Evolutionary conservation across 2,329 filamentous ascomycete species (phyloP).

Genomic region (Stachybotrys echinatus): DNA sequence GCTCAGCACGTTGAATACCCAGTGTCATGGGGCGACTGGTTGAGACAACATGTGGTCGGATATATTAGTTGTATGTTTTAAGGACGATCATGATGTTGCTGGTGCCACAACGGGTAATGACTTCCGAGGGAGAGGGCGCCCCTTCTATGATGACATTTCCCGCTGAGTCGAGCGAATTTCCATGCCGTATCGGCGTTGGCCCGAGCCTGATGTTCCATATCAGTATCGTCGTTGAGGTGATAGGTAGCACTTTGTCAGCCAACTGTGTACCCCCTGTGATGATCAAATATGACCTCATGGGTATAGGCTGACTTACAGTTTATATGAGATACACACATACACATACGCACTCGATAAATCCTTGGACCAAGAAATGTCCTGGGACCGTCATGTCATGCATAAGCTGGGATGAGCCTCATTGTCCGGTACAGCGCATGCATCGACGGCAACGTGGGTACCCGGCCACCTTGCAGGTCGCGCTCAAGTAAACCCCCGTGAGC

Average conservation of each 20-base stretch:
- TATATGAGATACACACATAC: too few species aligned
- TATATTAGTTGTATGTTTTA: not conserved
- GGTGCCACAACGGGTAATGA: not conserved
- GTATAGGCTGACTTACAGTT: too few species aligned
- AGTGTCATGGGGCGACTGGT: not conserved
- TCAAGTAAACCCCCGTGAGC: too few species aligned
- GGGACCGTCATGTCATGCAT: not conserved
- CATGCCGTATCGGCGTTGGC: not conserved
- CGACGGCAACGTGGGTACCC: not conserved
- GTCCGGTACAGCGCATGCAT: not conserved
- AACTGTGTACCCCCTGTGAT: too few species aligned
- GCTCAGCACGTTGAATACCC: not conserved
- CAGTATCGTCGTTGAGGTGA: too few species aligned
- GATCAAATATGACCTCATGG: too few species aligned
- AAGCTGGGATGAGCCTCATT: not conserved
- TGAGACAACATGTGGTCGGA: not conserved
- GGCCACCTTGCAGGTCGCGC: not conserved
- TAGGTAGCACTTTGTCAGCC: too few species aligned
- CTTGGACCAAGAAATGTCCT: too few species aligned
- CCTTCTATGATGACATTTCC: not conserved
- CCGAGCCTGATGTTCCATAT: too few species aligned
- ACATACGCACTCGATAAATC: too few species aligned
- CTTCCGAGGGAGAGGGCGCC: not conserved
- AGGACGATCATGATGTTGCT: not conserved
- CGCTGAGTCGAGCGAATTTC: not conserved